Conservation (phyloP, 1,284 basidiomycete genomes). For the Heterobasidion annosum region DNA sequence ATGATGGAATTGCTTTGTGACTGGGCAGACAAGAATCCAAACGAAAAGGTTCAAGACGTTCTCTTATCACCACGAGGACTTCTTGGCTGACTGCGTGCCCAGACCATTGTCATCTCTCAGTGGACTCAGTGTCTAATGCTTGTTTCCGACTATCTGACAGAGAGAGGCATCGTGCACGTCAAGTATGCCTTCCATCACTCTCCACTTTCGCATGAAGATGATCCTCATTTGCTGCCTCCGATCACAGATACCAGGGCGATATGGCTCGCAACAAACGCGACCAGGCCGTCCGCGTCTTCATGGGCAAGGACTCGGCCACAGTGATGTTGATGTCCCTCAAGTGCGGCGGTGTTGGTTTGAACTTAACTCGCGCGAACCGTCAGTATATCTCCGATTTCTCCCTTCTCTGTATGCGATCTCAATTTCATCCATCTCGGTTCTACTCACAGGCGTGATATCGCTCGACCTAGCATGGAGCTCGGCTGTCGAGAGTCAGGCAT, state of each 20-base stretch:
- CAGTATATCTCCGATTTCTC: no score
- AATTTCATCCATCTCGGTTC: no score
- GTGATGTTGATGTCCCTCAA: constrained; percentile 54
- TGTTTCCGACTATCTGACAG: constrained; percentile 44
- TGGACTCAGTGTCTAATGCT: constrained; percentile 50
- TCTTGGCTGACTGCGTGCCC: neutral
- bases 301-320: constrained; percentile 42
- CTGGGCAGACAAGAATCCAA: constrained; percentile 33
- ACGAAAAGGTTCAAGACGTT: constrained; percentile 40
- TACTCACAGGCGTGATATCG: constrained; percentile 34
- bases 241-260: constrained; percentile 44
- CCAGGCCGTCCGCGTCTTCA: constrained; percentile 42
- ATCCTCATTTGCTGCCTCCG: neutral
- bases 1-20: constrained; percentile 44
- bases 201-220: neutral
- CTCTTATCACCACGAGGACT: neutral
- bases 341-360: constrained; percentile 52
- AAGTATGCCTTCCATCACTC: constrained; percentile 26
- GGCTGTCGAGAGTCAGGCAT: constrained; percentile 47
- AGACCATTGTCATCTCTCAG: constrained; percentile 52
- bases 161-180: constrained; percentile 39
- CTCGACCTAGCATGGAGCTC: constrained; percentile 55
- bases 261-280: constrained; percentile 45
- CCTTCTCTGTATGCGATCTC: no score
- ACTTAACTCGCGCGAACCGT: constrained; percentile 51